Evolutionary conservation across 139 green algal genomes (phyloP), one percentile per base, ranked within the genome.

Genomic region (Volvox africanus): DNA sequence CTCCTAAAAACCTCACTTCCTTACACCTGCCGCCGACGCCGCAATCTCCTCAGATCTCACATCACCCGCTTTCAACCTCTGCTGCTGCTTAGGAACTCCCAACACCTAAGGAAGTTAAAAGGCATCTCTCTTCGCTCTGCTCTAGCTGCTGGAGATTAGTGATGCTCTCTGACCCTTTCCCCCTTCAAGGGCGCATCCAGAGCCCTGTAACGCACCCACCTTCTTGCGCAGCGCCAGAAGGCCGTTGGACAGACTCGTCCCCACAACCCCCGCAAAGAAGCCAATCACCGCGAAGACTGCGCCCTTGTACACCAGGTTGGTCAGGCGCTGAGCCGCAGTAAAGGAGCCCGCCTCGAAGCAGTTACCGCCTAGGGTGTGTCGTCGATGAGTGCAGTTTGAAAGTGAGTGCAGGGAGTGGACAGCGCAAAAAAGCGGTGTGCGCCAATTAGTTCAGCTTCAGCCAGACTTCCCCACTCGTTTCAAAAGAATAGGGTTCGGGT

Each of bases 331-430:
- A 12, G 44, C 86, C 16, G 96, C 37, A 2, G 89, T 67, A 87
- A 95, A 99, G 5, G 86, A 71, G 36, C 98, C 97, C 1, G 93
- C 87, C 93, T 99, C 93, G 93, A 99, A 99, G 95, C 99, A 98
- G 94, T 99, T 98, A 71, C 97, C 97, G 20, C 95, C 94, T 95
- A 55, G 44, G 44, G 44, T 55, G 44, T 55, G 44, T 55, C 44
- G 44, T 55, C 5, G 9, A 55, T n/a, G n/a, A n/a, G n/a, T n/a
- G 44, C 5, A 55, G 44, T 55, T 55, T 55, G 44, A 55, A 55
- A 55, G 44, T 9, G 44, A 55, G n/a, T n/a, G n/a, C n/a, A n/a
- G n/a, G n/a, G n/a, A n/a, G n/a, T n/a, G n/a, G n/a, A n/a, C n/a
- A n/a, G n/a, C n/a, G n/a, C n/a, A n/a, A n/a, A n/a, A n/a, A n/a